Evolutionary conservation across 1,284 basidiomycete species (phyloP), one percentile per base, ranked within the genome.

Genomic region (Melampsora americana): DNA sequence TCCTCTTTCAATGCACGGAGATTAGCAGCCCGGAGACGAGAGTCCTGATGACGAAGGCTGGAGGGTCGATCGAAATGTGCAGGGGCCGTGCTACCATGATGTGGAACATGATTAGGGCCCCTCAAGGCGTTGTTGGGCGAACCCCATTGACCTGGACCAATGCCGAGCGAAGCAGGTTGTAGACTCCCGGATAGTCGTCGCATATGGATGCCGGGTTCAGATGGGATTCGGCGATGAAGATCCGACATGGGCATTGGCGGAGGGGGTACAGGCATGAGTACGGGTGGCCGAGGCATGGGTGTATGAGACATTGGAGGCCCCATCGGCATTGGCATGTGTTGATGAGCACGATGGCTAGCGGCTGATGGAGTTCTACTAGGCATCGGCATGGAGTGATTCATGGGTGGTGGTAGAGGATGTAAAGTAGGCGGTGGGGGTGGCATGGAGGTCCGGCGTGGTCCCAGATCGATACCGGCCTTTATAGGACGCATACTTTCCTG

Each of bases 131-230:
- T 32, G 18, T 60, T 56, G 1, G 70, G 44, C 23, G 50, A 44
- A 28, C 46, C 61, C 60, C 56, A 23, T 42, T 65, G 28, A 44
- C 48, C 35, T 59, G 32, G 71, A 42, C 39, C 64, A 18, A 73
- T 18, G 48, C 66, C 62, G 42, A 20, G 44, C 44, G 61, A 65
- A 69, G 68, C 53, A 44, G 50, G 62, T 50, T 35, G 61, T 11
- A 65, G 48, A 39, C 70, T 72, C 23, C 62, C 70, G 12, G 70
- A 72, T 46, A 72, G 35, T 18, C 70, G 70, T 39, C 70, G 70
- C 62, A 66, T 66, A 11, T 62, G 60, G n/a, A 61, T 3, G 50
- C 28, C 28, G 53, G 70, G 23, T 56, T 72, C 61, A 44, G 70
- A 46, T 39, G 46, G 62, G 61, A 48, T 23, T 50, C 61, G 44